These are phyloP conservation scores for Leccinum arenicola DNA, from an alignment of 768 basidiomycete genomes.

Conservation along the genomic window DNA sequence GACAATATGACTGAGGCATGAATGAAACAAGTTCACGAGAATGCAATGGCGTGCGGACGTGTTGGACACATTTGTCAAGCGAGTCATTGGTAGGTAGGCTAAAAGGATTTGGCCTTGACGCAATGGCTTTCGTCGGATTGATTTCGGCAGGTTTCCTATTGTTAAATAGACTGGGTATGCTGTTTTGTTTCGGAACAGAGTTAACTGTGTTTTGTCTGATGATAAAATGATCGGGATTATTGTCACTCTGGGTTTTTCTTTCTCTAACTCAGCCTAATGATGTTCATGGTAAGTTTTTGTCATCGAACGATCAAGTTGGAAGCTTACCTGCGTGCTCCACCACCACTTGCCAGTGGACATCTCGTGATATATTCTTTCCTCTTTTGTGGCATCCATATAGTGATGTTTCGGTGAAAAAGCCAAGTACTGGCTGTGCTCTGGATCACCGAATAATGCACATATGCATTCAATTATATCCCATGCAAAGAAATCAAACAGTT, in stretches of 20 bases:
- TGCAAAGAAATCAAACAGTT: too few species aligned
- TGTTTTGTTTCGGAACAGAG: background rate
- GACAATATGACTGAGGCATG: too few species aligned
- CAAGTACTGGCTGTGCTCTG: too few species aligned
- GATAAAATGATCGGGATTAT: background rate
- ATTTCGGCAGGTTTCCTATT: background rate
- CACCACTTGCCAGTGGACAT: background rate
- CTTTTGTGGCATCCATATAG: background rate
- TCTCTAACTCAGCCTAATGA: background rate
- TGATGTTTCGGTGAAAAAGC: too few species aligned
- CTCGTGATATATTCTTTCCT: background rate
- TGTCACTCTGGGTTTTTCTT: background rate
- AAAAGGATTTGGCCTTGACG: background rate
- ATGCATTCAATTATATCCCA: too few species aligned
- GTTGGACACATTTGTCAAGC: too few species aligned
- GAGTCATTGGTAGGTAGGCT: background rate
- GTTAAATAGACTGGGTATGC: background rate
- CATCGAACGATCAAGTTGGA: background rate
- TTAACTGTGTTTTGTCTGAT: background rate
- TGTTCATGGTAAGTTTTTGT: background rate
- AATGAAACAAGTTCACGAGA: too few species aligned
- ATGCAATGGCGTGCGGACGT: too few species aligned
- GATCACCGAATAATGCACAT: too few species aligned
- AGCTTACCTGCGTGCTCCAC: background rate
- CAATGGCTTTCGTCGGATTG: background rate